Evolutionary conservation across 306 rosid genomes (phyloP), one percentile per base, ranked within the genome.

Genomic region (Aeschynomene evenia): DNA sequence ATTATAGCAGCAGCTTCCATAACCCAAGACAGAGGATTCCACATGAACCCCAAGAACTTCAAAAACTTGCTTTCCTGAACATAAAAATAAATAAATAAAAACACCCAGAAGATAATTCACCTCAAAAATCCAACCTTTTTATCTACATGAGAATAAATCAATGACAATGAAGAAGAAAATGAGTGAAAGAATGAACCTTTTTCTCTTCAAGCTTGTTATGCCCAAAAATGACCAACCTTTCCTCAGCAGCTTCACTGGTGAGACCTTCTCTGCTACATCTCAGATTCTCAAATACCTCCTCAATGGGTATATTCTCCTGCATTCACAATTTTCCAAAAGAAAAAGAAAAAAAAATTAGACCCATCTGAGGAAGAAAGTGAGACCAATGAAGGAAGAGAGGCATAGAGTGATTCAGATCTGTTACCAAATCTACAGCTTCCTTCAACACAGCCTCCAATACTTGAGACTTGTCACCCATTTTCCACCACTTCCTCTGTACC

Each of bases 1-100:
- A 94, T 94, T 31, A 94, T 94, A 64, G 98, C 98, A 71, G 98
- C 97, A 26, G 97, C 97, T 71, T 94, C 98, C 98, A 94, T 94
- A 45, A 94, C 98, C 98, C 98, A 94, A 53, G 98, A 90, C 22
- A 94, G 89, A 75, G 98, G 98, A 66, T 94, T 94, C 98, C 98
- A 94, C 98, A 94, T 94, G 73, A 94, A 94, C n/a, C 98, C 98
- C 89, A 94, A 84, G 40, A 87, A 94, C 85, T 88, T 94, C 77
- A 94, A 54, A 52, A 94, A 37, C 42, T 91, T 94, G 79, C 96
- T 94, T 75, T 94, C 98, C 98, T 94, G 87, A 55, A 45, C 14
- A 42, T n/a, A 26, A 26, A 69, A 50, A 7, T 58, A 28, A 61
- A 82, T 21, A 45, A 56, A 14, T 6, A 10, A 28, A 55, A 26